Percentiles rank a stretch among this genome's conserved stretches.
Evolutionary conservation across 2,329 filamentous ascomycete species (phyloP).

Genomic region (Arthroderma sp.): DNA sequence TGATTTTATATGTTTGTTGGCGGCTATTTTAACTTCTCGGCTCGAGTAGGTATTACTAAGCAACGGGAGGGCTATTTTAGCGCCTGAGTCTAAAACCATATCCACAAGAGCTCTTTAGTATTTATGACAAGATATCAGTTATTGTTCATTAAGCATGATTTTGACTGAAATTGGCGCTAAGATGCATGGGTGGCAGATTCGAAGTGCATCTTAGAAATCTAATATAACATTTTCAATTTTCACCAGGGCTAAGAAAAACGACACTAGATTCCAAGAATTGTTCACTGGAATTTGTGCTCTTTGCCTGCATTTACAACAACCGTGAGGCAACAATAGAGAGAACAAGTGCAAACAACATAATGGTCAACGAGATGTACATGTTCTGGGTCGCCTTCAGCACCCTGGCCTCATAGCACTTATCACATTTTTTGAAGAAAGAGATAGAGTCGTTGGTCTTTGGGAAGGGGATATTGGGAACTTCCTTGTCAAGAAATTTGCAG

Average conservation of each 20-base stretch:
- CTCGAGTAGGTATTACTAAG: not conserved
- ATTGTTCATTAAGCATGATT: no score
- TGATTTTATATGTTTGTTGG: not conserved
- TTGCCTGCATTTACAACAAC: not conserved
- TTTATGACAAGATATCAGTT: no score
- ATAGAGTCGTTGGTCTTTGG: conserved; percentile 22
- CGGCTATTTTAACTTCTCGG: not conserved
- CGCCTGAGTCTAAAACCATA: not conserved
- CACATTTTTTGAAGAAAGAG: not conserved
- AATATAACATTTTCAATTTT: no score
- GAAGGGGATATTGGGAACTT: conserved; percentile 26
- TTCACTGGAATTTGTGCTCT: not conserved
- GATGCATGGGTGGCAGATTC: no score
- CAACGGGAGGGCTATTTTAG: not conserved
- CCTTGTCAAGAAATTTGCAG: conserved; percentile 31
- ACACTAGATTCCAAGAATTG: no score
- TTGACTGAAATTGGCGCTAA: no score
- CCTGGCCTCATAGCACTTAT: not conserved
- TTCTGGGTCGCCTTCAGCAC: not conserved
- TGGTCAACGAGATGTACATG: not conserved
- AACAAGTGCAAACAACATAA: not conserved
- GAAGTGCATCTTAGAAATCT: no score
- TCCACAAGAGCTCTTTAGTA: no score
- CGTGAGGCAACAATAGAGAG: not conserved
- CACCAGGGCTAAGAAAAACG: no score